Base-by-base conservation (phyloP, 148 eudicot genomes). In the Rhododendron ferrugineum region DNA sequence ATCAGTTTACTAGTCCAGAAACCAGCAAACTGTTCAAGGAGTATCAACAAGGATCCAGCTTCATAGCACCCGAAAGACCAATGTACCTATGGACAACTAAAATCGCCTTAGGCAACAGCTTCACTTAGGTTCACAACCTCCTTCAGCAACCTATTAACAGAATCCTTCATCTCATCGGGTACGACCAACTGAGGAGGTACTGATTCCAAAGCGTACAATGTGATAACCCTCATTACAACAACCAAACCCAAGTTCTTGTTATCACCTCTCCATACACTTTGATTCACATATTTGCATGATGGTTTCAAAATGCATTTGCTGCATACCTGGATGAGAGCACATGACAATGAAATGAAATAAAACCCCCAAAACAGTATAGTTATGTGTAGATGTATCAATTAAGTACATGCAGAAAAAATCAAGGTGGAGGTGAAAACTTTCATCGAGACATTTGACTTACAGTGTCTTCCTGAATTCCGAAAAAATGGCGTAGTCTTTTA, bases 261-360 rank as follows among this genome's bases (percentile, higher is more conserved):
- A 47, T 89, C 88, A 28, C 84, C 85, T 40, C 84, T 88, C 92
- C 90, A 83, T 16, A 85, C 78, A 54, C 83, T 85, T 78, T 91
- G 91, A 85, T 94, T 91, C 49, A 82, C 89, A 85, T 82, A 90
- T 91, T 90, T 93, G 91, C 98, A 95, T 7, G 94, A 90, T 23
- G 81, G 72, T 86, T 86, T 93, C 58, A 95, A 68, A 75, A 66
- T 73, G 83, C 98, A 95, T 84, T 77, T 89, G 76, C 86, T 70
- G 89, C 98, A 95, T 84, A 95, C 95, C 98, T 95, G 91, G 18
- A 85, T 75, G 84, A 1, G 73, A 50, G 34, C 64, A 82, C 23
- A 22, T 13, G 30, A 80, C 3, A 20, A 0, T 28, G 49, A 8
- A 44, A 44, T 58, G 32, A 54, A 26, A 18, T 14, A 28, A 56